These are phyloP conservation scores for Cladosporium velox DNA, from an alignment of 2,329 filamentous ascomycete species.

Conservation along the genomic window DNA sequence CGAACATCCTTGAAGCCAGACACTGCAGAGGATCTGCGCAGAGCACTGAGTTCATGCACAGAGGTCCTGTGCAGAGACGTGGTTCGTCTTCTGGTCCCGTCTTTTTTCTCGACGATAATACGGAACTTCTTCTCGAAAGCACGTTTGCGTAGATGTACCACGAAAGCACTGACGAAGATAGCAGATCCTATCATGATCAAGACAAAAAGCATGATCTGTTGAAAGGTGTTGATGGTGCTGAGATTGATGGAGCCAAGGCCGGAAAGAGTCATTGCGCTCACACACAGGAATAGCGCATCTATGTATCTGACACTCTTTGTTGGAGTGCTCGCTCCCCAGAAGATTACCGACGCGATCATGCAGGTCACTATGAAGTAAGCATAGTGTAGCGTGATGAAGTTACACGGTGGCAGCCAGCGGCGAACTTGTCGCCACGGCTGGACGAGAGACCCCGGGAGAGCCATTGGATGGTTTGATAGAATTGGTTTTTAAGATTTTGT, in stretches of 20 bases:
- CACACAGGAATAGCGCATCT: slow-evolving; percentile 66
- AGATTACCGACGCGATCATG: slow-evolving; percentile 60
- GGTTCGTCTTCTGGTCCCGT: slow-evolving; percentile 44
- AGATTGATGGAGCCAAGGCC: slow-evolving; percentile 70
- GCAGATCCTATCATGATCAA: slow-evolving; percentile 67
- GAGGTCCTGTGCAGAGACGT: background rate
- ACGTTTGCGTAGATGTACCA: slow-evolving; percentile 60
- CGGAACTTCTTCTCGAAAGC: slow-evolving; percentile 65
- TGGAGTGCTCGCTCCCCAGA: slow-evolving; percentile 60
- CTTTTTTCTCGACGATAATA: slow-evolving; percentile 41
- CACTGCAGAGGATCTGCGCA: background rate
- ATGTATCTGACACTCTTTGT: slow-evolving; percentile 57
- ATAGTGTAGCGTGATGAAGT: slow-evolving; percentile 58
- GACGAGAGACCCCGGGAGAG: slow-evolving; percentile 14
- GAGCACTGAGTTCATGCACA: slow-evolving; percentile 7
- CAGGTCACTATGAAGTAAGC: slow-evolving; percentile 63
- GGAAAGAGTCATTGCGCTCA: slow-evolving; percentile 67
- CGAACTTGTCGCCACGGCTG: slow-evolving; percentile 17
- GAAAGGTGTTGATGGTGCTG: slow-evolving; percentile 64
- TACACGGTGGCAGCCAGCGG: slow-evolving; percentile 29
- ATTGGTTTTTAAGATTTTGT: background rate
- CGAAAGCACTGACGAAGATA: slow-evolving; percentile 67
- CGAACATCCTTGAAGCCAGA: background rate
- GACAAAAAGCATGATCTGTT: slow-evolving; percentile 66
- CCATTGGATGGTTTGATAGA: background rate